phyloP scores from a whole-genome alignment of 2,329 filamentous ascomycete species.

The Fusarium sp. region DNA sequence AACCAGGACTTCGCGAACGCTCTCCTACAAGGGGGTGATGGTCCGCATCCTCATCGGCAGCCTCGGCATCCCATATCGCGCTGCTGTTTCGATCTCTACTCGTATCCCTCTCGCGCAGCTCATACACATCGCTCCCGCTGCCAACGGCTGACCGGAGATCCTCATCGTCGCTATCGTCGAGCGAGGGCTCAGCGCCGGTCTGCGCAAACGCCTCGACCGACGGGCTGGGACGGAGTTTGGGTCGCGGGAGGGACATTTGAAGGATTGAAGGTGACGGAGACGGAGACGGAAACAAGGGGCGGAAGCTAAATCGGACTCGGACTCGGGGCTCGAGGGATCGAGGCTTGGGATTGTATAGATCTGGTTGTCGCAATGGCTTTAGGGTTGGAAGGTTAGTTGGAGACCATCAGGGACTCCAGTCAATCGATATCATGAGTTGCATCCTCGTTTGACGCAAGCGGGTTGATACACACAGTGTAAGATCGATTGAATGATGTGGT shows the following conservation, averaged over 20 bases:
- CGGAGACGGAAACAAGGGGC: neutral
- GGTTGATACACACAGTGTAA: neutral
- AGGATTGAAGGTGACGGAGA: neutral
- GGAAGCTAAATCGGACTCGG: neutral
- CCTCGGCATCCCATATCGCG: constrained; percentile 36
- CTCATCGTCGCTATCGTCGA: constrained; percentile 51
- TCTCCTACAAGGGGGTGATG: constrained; percentile 39
- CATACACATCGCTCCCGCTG: constrained; percentile 47
- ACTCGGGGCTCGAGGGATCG: neutral
- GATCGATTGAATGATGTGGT: neutral
- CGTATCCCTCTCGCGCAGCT: constrained; percentile 44
- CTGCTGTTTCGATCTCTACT: constrained; percentile 18
- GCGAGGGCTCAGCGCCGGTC: constrained; percentile 51
- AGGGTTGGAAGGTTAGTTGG: neutral
- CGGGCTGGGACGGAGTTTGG: constrained; percentile 29
- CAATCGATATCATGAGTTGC: constrained; percentile 15
- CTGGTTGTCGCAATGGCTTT: neutral
- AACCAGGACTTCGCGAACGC: constrained; percentile 44
- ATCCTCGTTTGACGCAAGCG: constrained; percentile 17
- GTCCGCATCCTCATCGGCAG: constrained; percentile 27
- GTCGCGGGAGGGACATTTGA: constrained; percentile 38
- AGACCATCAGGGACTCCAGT: constrained; percentile 20
- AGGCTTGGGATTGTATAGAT: neutral
- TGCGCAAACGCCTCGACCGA: constrained; percentile 53
- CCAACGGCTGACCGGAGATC: constrained; percentile 49